Evolutionary conservation across 345 rosid species (phyloP), one percentile per base, ranked within the genome.

Genomic region (Cardiospermum halicacabum): DNA sequence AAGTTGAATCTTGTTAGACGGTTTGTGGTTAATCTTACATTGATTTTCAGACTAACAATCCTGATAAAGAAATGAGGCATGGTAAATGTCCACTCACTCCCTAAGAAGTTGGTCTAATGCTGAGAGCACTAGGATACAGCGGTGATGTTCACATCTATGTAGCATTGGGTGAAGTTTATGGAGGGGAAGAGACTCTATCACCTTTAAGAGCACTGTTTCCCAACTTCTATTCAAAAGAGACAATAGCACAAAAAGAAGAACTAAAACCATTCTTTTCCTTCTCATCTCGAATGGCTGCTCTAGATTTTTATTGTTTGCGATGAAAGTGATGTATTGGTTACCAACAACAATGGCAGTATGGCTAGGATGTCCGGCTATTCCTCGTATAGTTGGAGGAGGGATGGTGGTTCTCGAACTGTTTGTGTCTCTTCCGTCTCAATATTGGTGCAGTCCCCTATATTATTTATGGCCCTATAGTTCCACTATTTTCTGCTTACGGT

Each of bases 81-180:
- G 99, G 99, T 71, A 87, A 78, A 73, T 94, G 99, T 73, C 99
- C 99, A 8, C 96, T 89, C 27, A 91, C 97, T 66, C 99, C 99
- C n/a, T 84, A 84, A 73, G 97, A 91, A 83, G 91, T 91, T 65
- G 99, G 99, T 62, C 80, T 94, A 70, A 91, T 94, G 96, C 78
- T 91, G 78, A 75, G 99, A 77, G 96, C 96, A 25, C 78, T 94
- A 51, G 99, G 99, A 58, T 94, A 94, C 72, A 93, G 93, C 59
- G 85, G 89, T 1, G 87, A 89, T 31, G 90, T 89, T 58, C 90
- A 91, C 71, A 87, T 94, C 53, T 94, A 91, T 58, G 99, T 94
- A 69, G 99, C 99, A 58, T 94, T 97, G 12, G 99, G 99, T 62
- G 97, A 85, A 75, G 94, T 94, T 3, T 94, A 91, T 60, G 81